Percentiles rank a stretch among this genome's conserved stretches.
Evolutionary conservation across 805 yeast species (phyloP).

Genomic region (Monosporozyma aquatica): DNA sequence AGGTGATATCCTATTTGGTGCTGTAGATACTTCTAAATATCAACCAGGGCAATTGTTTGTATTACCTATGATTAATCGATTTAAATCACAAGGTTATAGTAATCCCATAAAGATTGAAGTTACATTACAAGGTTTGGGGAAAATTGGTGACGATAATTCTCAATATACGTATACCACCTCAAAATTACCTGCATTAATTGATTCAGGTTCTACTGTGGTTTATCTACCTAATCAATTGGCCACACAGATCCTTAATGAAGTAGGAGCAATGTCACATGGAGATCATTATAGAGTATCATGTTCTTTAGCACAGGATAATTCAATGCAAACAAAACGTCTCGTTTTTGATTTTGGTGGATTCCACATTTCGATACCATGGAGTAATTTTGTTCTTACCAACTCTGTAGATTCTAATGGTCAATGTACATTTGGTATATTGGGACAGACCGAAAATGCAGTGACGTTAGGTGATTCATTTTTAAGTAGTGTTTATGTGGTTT

Average conservation of each 20-base stretch:
- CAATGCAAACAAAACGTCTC: slow-evolving; percentile 17
- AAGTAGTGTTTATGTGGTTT: slow-evolving; percentile 53
- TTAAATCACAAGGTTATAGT: slow-evolving; percentile 11
- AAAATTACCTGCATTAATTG: slow-evolving; percentile 36
- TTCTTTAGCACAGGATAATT: slow-evolving; percentile 24
- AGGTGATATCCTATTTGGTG: slow-evolving; percentile 66
- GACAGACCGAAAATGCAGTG: slow-evolving; percentile 18
- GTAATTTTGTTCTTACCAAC: slow-evolving; percentile 22
- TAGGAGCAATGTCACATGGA: slow-evolving; percentile 38
- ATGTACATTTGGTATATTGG: slow-evolving; percentile 39
- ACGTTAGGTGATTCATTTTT: slow-evolving; percentile 51
- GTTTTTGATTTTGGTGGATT: slow-evolving; percentile 53
- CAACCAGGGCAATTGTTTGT: slow-evolving; percentile 39
- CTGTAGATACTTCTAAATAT: slow-evolving; percentile 56
- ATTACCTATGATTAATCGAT: slow-evolving; percentile 41
- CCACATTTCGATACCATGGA: slow-evolving; percentile 41
- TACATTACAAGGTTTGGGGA: slow-evolving; percentile 27
- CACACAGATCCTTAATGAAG: slow-evolving; percentile 23
- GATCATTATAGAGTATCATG: slow-evolving; percentile 45
- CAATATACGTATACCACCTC: slow-evolving; percentile 20
- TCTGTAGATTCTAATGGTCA: slow-evolving; percentile 16
- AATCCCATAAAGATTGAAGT: slow-evolving; percentile 19
- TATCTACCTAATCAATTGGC: slow-evolving; percentile 38
- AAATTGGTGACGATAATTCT: slow-evolving; percentile 10
- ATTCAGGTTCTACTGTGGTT: slow-evolving; percentile 46